These are phyloP conservation scores for Anthostomella pinea DNA, from an alignment of 2,329 filamentous ascomycete genomes.

Conservation along the genomic window DNA sequence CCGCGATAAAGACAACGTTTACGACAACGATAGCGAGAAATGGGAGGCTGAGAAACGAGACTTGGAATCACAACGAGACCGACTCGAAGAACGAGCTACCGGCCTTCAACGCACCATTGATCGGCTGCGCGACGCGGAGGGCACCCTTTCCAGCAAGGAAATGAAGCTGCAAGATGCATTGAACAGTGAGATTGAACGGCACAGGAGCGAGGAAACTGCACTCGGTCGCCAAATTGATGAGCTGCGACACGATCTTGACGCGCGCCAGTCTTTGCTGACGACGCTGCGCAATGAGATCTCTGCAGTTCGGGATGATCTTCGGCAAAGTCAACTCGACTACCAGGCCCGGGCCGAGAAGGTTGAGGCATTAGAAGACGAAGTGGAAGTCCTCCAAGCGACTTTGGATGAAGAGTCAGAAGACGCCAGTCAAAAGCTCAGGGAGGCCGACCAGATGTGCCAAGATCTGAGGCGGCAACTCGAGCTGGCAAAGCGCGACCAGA, in stretches of 20 bases:
- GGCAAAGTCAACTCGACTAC: constrained; percentile 63
- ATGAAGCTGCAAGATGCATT: constrained; percentile 64
- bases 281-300: constrained; percentile 65
- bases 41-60: constrained; percentile 67
- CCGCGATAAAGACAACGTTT: constrained; percentile 66
- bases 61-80: constrained; percentile 63
- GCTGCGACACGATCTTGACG: constrained; percentile 67
- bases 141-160: constrained; percentile 66
- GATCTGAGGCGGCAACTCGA: constrained; percentile 43
- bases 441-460: constrained; percentile 44
- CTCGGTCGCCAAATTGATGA: constrained; percentile 72
- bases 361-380: constrained; percentile 69
- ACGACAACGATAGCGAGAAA: constrained; percentile 68
- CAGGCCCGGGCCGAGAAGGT: constrained; percentile 62
- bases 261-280: constrained; percentile 63
- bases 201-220: constrained; percentile 67
- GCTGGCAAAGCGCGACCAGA: constrained; percentile 21
- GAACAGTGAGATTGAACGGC: constrained; percentile 68
- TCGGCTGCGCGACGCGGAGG: constrained; percentile 65
- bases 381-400: constrained; percentile 68
- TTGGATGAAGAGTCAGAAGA: constrained; percentile 64
- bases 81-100: constrained; percentile 64
- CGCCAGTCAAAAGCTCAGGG: constrained; percentile 46
- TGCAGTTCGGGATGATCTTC: constrained; percentile 64
- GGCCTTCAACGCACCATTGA: constrained; percentile 70